Evolutionary conservation across 306 rosid genomes (phyloP).

Genomic region (Quercus glauca): DNA sequence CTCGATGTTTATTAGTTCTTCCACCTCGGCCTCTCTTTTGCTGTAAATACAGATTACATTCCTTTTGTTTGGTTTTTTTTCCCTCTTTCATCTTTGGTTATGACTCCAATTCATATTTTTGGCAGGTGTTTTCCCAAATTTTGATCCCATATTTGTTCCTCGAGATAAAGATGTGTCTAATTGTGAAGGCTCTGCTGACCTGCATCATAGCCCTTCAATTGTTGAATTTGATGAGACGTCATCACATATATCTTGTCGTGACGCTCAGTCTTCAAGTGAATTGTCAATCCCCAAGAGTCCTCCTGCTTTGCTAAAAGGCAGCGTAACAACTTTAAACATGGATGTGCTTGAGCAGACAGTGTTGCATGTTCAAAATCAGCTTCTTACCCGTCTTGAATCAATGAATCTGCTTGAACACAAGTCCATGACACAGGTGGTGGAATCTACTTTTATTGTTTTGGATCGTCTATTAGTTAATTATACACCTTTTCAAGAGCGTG

Average conservation of each 20-base stretch:
- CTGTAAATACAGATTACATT: background rate
- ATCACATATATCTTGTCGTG: background rate
- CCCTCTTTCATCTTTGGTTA: background rate
- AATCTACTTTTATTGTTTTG: background rate
- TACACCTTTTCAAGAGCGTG: slow-evolving; percentile 8
- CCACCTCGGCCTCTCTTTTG: slow-evolving; percentile 14
- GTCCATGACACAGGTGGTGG: slow-evolving; percentile 4
- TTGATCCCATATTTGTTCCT: slow-evolving; percentile 8
- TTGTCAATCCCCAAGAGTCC: background rate
- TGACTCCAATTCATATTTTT: background rate
- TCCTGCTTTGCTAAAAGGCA: background rate
- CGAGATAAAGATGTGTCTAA: background rate
- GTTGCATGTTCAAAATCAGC: slow-evolving; percentile 6
- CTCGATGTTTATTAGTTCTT: slow-evolving; percentile 18
- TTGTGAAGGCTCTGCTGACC: background rate
- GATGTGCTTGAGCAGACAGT: slow-evolving; percentile 1
- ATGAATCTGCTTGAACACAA: slow-evolving; percentile 4
- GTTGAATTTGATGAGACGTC: background rate
- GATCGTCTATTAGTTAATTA: slow-evolving; percentile 11
- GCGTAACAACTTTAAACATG: background rate
- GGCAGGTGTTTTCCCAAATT: slow-evolving; percentile 22
- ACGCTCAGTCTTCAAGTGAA: background rate
- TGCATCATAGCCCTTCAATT: background rate
- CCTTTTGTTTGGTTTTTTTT: background rate
- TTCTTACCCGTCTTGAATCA: slow-evolving; percentile 18